Conservation (phyloP, 2,329 filamentous ascomycete genomes). For the Colletotrichum tropicale region DNA sequence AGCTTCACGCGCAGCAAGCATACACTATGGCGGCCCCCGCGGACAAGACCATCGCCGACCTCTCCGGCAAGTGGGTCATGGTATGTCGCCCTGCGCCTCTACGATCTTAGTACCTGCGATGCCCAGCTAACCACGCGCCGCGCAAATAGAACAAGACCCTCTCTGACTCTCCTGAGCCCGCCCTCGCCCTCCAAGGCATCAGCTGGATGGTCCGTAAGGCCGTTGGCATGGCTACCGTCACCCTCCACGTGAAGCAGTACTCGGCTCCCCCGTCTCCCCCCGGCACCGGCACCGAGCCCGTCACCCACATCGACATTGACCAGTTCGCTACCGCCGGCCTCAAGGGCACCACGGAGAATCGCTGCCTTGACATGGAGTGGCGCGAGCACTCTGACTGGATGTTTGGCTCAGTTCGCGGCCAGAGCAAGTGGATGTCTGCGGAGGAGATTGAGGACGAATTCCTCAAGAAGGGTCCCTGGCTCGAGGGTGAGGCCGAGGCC, state of each 20-base stretch:
- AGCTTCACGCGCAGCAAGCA: background rate
- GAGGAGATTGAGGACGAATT: slow-evolving; percentile 59
- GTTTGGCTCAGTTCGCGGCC: slow-evolving; percentile 74
- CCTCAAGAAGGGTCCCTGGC: slow-evolving; percentile 60
- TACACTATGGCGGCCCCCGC: slow-evolving; percentile 71
- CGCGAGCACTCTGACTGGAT: slow-evolving; percentile 78
- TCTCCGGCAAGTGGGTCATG: slow-evolving; percentile 73
- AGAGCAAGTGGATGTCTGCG: slow-evolving; percentile 53
- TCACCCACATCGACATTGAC: slow-evolving; percentile 72
- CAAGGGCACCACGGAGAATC: slow-evolving; percentile 64
- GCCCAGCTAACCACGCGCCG: background rate
- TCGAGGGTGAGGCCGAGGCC: slow-evolving; percentile 57
- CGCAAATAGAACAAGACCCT: slow-evolving; percentile 71
- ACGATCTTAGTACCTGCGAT: background rate
- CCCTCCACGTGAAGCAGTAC: slow-evolving; percentile 65
- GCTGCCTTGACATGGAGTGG: slow-evolving; percentile 53
- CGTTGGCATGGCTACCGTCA: slow-evolving; percentile 72
- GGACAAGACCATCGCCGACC: slow-evolving; percentile 68
- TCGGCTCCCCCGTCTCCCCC: slow-evolving; percentile 46
- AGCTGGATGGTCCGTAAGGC: slow-evolving; percentile 76
- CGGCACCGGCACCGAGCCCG: slow-evolving; percentile 38
- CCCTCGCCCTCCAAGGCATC: slow-evolving; percentile 75
- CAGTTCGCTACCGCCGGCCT: slow-evolving; percentile 76
- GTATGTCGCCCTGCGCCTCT: slow-evolving; percentile 47
- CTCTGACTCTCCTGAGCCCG: slow-evolving; percentile 71